Percentiles rank a stretch among this genome's conserved stretches.
Evolutionary conservation across 2,329 filamentous ascomycete species (phyloP).

Genomic region (Curvularia hawaiiensis): DNA sequence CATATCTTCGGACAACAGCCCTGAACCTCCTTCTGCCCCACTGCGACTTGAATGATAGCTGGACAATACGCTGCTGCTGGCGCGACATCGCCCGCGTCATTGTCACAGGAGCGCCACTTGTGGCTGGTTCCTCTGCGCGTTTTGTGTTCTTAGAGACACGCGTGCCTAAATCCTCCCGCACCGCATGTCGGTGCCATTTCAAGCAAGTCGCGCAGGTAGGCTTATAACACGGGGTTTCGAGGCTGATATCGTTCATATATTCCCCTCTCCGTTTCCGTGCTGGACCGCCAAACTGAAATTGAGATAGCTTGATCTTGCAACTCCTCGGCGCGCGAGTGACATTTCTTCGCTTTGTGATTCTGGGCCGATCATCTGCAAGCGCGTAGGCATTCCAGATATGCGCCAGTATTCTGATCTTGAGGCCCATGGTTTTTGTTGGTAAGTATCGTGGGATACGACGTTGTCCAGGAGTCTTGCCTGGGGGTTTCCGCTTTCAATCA

Average conservation of each 20-base stretch:
- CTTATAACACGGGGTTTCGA: slow-evolving; percentile 21
- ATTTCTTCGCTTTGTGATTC: neutral
- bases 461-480: too few species aligned
- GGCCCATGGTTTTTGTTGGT: neutral
- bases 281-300: slow-evolving; percentile 27
- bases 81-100: neutral
- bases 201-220: slow-evolving; percentile 22
- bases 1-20: neutral
- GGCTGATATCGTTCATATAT: slow-evolving; percentile 12
- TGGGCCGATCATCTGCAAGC: neutral
- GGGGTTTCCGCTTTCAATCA: too few species aligned
- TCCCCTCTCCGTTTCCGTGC: slow-evolving; percentile 8
- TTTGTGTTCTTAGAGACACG: neutral
- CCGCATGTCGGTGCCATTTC: slow-evolving; percentile 18
- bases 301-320: slow-evolving; percentile 23
- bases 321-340: neutral
- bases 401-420: slow-evolving; percentile 18
- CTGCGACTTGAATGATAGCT: slow-evolving; percentile 3
- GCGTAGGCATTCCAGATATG: slow-evolving; percentile 20
- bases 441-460: too few species aligned
- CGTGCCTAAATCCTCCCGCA: neutral
- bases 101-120: neutral
- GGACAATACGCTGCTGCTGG: neutral
- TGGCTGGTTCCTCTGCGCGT: neutral
- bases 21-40: slow-evolving; percentile 8